Evolutionary conservation across 2,329 filamentous ascomycete species (phyloP), one percentile per base, ranked within the genome.

Genomic region (Ilyonectria mors-panacis): DNA sequence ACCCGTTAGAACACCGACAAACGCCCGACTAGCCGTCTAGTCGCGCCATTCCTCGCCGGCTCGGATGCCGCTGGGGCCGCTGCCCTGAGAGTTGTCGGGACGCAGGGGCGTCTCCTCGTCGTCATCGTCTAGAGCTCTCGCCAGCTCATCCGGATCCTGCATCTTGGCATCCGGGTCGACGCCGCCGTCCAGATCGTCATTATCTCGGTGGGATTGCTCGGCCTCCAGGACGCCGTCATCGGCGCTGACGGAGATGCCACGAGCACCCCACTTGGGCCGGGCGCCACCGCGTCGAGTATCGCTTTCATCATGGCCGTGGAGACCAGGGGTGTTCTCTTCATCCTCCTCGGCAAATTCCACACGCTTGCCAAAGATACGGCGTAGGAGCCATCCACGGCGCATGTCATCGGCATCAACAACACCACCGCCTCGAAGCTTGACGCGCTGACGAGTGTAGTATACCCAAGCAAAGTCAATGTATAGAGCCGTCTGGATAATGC

Each of bases 381-480:
- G 89, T 10, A 98, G 88, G 30, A 98, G 85, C 91, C 94, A 98
- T 70, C 94, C 93, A 63, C 93, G 91, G 70, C 91, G 88, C 78
- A 97, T 85, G 78, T 98, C 95, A 71, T 98, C 95, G 4, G 92
- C 92, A 78, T 98, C 95, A 15, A 98, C 94, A 19, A 98, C 87
- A 7, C 94, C 94, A 50, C 95, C 95, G 72, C 80, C 91, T 68
- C 95, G 89, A 17, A 98, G 90, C 90, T 98, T 98, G 77, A 98
- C 94, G 64, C 95, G 90, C 84, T 98, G 95, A 70, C 95, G 89
- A 12, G 92, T 93, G 84, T 93, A 98, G 85, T 98, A 98, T 1
- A 98, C 94, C 94, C 95, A 98, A 39, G 94, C 94, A 78, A 98
- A 98, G 81, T 98, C 95, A 73, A 95, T 79, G 81, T 98, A 98